A percentile compares a stretch with the other conserved stretches of the same genome.
Evolutionary conservation across 495 filamentous ascomycete genomes (phyloP).

Genomic region (Aspergillus nidulans): DNA sequence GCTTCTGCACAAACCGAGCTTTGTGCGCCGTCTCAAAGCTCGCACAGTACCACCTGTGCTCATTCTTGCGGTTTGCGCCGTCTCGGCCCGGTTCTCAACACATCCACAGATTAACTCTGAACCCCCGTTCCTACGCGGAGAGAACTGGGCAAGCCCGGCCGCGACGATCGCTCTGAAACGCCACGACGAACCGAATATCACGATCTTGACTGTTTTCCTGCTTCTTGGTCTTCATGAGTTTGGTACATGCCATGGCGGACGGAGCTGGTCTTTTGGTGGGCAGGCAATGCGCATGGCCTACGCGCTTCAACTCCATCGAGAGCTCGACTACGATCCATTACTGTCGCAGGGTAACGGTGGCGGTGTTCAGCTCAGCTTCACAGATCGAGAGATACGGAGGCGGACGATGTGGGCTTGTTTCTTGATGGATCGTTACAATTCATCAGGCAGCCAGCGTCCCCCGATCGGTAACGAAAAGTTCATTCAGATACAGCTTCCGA

Average conservation of each 20-base stretch:
- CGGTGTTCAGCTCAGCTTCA: constrained; percentile 71
- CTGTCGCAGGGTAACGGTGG: constrained; percentile 53
- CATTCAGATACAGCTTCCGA: constrained; percentile 84
- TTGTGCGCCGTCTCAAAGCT: constrained; percentile 74
- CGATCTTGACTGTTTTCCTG: constrained; percentile 82
- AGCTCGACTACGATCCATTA: constrained; percentile 81
- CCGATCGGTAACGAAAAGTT: constrained; percentile 87
- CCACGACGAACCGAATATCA: constrained; percentile 95
- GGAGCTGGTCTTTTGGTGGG: constrained; percentile 92
- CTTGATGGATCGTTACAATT: constrained; percentile 95
- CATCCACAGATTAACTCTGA: constrained; percentile 81
- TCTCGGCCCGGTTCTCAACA: constrained; percentile 91
- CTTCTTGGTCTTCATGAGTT: constrained; percentile 92
- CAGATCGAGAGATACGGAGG: constrained; percentile 86
- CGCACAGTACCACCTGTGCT: constrained; percentile 77
- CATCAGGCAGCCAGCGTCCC: constrained; percentile 89
- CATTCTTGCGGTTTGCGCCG: constrained; percentile 85
- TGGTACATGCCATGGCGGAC: constrained; percentile 91
- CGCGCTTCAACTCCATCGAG: constrained; percentile 88
- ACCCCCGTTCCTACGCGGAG: constrained; percentile 85
- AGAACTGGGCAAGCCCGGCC: constrained; percentile 82
- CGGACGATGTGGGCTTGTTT: constrained; percentile 98
- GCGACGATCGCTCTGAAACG: constrained; percentile 77
- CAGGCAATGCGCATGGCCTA: constrained; percentile 97
- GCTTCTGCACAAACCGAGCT: constrained; percentile 94